Evolutionary conservation across 371 early-diverging fungal genomes (phyloP), one percentile per base, ranked within the genome.

Genomic region (Rhizopus delemar): DNA sequence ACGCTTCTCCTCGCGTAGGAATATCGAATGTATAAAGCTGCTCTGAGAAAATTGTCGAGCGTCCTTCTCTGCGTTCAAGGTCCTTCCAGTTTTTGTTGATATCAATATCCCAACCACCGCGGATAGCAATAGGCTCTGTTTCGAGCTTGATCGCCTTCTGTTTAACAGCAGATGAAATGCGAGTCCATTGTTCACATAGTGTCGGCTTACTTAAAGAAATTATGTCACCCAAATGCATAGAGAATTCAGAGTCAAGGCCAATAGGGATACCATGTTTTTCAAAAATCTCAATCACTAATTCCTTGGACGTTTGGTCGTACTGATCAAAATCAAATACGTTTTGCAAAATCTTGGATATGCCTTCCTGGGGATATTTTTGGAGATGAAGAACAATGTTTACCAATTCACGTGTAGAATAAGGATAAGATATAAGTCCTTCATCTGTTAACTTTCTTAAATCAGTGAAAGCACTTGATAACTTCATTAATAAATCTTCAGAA

Each of bases 251-350:
- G 49, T 90, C 87, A 54, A 89, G 74, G 31, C 88, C 89, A 34
- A 87, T 77, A 4, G 90, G 89, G n/a, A 91, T 86, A 45, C 90
- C 90, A 57, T 91, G 86, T 66, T 90, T 91, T 61, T 86, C 82
- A 77, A 90, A 85, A 45, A 86, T 81, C 65, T 90, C 88, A 62
- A 90, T 87, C 38, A 86, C 71, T 53, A 88, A 66, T 43, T 85
- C 84, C 63, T 84, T 84, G 39, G 84, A 82, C 11, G 83, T 87
- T 13, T 75, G 70, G 52, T 85, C 86, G 54, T 90, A 89, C 57
- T 86, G 87, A 66, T 93, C 93, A 66, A 92, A 92, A 63, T 93
- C 93, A 70, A 93, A 91, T 0, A 93, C 90, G 55, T 93, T 92
- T 57, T 87, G 85, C 45, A 93, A 69, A 15, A 88, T 86, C 49